Evolutionary conservation across 2,329 filamentous ascomycete genomes (phyloP).

Genomic region (Arthroderma uncinatum): DNA sequence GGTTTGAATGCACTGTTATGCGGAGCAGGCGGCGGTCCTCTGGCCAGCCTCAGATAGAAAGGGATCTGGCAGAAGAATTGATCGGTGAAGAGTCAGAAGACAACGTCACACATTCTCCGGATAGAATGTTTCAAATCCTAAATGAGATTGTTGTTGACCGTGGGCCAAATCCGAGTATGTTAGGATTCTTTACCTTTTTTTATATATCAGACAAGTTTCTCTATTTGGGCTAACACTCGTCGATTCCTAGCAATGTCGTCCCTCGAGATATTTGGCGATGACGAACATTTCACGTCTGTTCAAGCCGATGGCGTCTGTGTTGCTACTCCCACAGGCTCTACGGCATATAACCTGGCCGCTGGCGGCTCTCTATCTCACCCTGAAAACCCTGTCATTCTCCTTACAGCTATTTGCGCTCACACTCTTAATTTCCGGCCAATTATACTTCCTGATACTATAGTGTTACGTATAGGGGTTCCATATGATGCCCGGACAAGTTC

Average conservation of each 20-base stretch:
- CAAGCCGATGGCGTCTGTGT: slow-evolving; percentile 93
- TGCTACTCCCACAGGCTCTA: slow-evolving; percentile 86
- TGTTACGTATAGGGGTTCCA: slow-evolving; percentile 83
- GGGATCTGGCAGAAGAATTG: slow-evolving; percentile 79
- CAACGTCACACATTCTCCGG: slow-evolving; percentile 71
- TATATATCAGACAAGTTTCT: not conserved
- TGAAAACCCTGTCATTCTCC: slow-evolving; percentile 71
- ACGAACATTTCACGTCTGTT: slow-evolving; percentile 80
- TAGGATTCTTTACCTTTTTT: not conserved
- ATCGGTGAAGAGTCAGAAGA: slow-evolving; percentile 69
- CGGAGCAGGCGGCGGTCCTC: slow-evolving; percentile 38
- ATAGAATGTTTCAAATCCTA: slow-evolving; percentile 76
- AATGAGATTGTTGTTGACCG: slow-evolving; percentile 96
- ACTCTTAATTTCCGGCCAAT: slow-evolving; percentile 86
- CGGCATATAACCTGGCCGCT: slow-evolving; percentile 85
- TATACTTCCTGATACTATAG: slow-evolving; percentile 92
- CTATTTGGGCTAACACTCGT: not conserved
- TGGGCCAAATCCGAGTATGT: slow-evolving; percentile 79
- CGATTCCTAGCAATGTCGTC: slow-evolving; percentile 63
- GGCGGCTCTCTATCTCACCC: slow-evolving; percentile 93
- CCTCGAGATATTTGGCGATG: slow-evolving; percentile 83
- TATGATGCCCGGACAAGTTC: slow-evolving; percentile 80
- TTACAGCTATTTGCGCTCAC: slow-evolving; percentile 89
- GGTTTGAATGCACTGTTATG: slow-evolving; percentile 94
- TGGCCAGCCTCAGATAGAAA: slow-evolving; percentile 24